Percentiles rank a stretch among this genome's conserved stretches.
Conservation (phyloP, 2,329 filamentous ascomycete species). For the Pseudogymnoascus pannorum region DNA sequence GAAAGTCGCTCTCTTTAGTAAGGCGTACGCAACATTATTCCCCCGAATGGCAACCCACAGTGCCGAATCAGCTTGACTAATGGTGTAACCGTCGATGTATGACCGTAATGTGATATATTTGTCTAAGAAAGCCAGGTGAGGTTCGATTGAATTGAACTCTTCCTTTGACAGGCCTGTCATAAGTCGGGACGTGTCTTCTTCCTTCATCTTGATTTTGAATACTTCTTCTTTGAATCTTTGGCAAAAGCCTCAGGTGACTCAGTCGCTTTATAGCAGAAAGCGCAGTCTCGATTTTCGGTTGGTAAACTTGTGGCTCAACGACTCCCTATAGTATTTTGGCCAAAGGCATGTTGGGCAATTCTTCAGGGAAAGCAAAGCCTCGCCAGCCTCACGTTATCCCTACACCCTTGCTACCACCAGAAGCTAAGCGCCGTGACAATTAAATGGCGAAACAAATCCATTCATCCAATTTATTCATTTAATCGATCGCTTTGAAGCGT, state of each 20-base stretch:
- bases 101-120: slow-evolving; percentile 81
- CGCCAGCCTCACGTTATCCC: too few relatives aligned
- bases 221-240: neutral
- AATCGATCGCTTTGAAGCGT: too few relatives aligned
- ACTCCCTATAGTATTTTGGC: neutral
- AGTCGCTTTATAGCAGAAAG: neutral
- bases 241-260: neutral
- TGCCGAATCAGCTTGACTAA: slow-evolving; percentile 70
- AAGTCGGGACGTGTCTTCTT: slow-evolving; percentile 46
- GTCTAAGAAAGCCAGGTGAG: slow-evolving; percentile 68
- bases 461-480: too few relatives aligned
- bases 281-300: neutral
- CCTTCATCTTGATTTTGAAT: slow-evolving; percentile 42
- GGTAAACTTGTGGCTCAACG: neutral
- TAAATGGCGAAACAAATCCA: too few relatives aligned
- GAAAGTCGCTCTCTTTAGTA: slow-evolving; percentile 69
- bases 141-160: slow-evolving; percentile 79
- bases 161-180: slow-evolving; percentile 44
- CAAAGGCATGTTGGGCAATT: neutral
- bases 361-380: too few relatives aligned
- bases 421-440: too few relatives aligned
- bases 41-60: slow-evolving; percentile 76
- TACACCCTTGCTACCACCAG: too few relatives aligned
- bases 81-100: slow-evolving; percentile 73
- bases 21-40: slow-evolving; percentile 79